phyloP scores from a whole-genome alignment of 2,329 filamentous ascomycete genomes.

The Neoarthrinium moseri region DNA sequence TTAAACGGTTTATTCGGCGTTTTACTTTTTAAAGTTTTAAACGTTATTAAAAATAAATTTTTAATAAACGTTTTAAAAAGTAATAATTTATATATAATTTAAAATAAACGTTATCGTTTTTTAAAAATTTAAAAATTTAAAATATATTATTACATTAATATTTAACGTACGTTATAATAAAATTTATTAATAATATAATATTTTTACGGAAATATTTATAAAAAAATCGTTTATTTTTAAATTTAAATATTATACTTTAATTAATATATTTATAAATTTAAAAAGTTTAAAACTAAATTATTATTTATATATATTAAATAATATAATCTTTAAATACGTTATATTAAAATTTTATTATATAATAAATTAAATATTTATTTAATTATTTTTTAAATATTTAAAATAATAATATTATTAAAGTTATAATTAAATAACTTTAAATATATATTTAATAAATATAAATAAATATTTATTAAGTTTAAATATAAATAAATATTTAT shows the following conservation, averaged over 20 bases:
- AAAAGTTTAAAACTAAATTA: neutral
- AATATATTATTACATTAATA: neutral
- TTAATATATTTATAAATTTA: conserved; percentile 2
- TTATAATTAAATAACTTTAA: neutral
- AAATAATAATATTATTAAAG: neutral
- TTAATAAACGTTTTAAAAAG: no score
- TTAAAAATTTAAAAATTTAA: neutral
- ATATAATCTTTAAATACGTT: neutral
- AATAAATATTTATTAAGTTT: neutral
- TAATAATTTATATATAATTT: neutral
- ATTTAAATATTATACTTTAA: neutral
- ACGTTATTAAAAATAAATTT: no score
- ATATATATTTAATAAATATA: neutral
- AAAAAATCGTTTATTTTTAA: neutral
- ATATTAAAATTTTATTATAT: neutral
- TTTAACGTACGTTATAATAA: neutral
- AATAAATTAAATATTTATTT: conserved; percentile 7
- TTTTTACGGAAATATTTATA: neutral
- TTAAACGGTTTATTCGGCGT: no score
- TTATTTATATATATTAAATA: neutral
- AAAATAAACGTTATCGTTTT: neutral
- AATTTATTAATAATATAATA: neutral
- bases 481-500: neutral
- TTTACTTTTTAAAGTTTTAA: no score
- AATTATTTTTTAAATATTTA: conserved; percentile 3